These are phyloP conservation scores for Ormosia emarginata DNA, from an alignment of 306 rosid species.

Conservation along the genomic window DNA sequence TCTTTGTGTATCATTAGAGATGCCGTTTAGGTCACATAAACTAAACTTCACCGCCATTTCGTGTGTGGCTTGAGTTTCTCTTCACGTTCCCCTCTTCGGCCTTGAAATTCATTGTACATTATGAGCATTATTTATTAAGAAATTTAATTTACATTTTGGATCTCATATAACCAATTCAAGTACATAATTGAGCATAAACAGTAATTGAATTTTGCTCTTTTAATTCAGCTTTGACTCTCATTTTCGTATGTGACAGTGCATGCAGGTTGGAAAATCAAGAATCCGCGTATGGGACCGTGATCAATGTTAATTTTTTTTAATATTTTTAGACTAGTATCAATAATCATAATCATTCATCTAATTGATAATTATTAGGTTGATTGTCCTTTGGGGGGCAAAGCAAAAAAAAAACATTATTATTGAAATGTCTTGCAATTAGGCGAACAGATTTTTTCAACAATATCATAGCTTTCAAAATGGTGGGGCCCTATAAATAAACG, in stretches of 20 bases:
- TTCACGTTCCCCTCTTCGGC: neutral
- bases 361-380: neutral
- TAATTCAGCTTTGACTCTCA: neutral
- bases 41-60: conserved; percentile 1
- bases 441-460: neutral
- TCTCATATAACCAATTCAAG: neutral
- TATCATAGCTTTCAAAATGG: neutral
- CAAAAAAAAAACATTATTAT: neutral
- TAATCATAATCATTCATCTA: neutral
- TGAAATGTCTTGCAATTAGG: neutral
- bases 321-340: neutral
- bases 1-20: neutral
- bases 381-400: neutral
- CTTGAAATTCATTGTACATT: neutral
- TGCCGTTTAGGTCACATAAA: neutral
- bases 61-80: conserved; percentile 19
- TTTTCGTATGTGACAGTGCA: neutral
- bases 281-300: neutral
- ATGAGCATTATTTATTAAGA: neutral
- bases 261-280: neutral
- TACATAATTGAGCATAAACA: neutral
- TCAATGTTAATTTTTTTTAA: neutral
- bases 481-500: neutral
- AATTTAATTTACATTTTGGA: neutral
- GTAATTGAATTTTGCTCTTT: neutral